phyloP scores from a whole-genome alignment of 73 alveolate genomes.

The Paramecium pentaurelia region DNA sequence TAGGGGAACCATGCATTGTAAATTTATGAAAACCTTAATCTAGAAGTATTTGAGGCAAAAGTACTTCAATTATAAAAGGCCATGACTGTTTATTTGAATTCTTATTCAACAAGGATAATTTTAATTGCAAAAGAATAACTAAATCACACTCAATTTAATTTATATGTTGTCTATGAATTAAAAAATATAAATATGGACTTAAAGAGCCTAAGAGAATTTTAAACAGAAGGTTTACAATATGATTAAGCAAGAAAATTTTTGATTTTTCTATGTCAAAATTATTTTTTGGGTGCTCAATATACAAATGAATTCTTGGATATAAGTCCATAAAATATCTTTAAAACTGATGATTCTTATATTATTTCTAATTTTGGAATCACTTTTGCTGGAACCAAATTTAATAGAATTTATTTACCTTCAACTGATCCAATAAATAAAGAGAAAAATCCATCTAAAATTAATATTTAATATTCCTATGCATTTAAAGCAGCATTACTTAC shows the following conservation, averaged over 20 bases:
- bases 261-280: not conserved
- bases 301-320: conserved; percentile 36
- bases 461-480: not conserved
- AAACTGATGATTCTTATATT: not conserved
- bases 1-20: not conserved
- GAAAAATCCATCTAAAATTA: not conserved
- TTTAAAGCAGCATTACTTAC: conserved; percentile 14
- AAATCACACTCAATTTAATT: not conserved
- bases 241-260: not conserved
- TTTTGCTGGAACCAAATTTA: not conserved
- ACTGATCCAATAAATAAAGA: not conserved
- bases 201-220: not conserved
- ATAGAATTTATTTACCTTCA: not conserved
- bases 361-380: conserved; percentile 2
- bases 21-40: not conserved
- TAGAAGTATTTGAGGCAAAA: not conserved
- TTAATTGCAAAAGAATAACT: not conserved
- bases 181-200: not conserved
- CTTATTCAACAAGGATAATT: not conserved
- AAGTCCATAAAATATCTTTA: not conserved
- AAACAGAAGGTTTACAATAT: not conserved
- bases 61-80: not conserved
- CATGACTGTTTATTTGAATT: not conserved
- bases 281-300: not conserved
- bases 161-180: not conserved